Conservation (phyloP, 441 rosid genomes). For the Adansonia grandidieri region DNA sequence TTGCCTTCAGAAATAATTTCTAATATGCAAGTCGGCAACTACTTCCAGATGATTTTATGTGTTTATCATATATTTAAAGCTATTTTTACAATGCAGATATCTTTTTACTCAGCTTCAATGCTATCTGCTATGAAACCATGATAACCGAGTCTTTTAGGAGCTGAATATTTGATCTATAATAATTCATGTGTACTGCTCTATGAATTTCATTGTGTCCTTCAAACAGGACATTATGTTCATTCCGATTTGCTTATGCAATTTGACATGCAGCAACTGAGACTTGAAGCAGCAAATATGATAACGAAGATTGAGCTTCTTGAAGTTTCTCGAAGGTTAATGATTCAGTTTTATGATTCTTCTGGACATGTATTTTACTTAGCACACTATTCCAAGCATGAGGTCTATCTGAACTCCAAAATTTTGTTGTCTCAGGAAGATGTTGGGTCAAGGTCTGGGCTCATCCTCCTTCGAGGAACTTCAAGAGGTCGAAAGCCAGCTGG, state of each 20-base stretch:
- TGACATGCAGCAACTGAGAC: conserved; percentile 50
- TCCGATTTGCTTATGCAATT: conserved; percentile 9
- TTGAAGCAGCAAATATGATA: conserved; percentile 44
- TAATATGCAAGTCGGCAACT: neutral
- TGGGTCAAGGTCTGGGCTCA: conserved; percentile 53
- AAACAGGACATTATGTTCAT: neutral
- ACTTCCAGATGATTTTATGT: neutral
- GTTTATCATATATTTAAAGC: neutral
- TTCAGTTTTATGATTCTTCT: conserved; percentile 20
- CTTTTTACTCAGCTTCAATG: too few relatives aligned
- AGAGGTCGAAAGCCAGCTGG: conserved; percentile 50
- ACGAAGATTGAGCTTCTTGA: conserved; percentile 55
- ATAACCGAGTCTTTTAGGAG: neutral
- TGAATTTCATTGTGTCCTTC: neutral
- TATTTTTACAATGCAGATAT: neutral
- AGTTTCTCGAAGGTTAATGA: conserved; percentile 48
- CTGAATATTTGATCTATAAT: neutral
- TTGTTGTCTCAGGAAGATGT: conserved; percentile 51
- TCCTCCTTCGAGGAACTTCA: conserved; percentile 58
- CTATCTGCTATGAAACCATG: neutral
- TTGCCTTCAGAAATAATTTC: neutral
- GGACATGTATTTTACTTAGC: neutral
- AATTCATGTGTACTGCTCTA: neutral
- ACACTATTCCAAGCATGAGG: neutral
- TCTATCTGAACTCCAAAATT: conserved; percentile 6